Conservation (phyloP, 805 yeast species). For the Nakazawaea wyomingensis region DNA sequence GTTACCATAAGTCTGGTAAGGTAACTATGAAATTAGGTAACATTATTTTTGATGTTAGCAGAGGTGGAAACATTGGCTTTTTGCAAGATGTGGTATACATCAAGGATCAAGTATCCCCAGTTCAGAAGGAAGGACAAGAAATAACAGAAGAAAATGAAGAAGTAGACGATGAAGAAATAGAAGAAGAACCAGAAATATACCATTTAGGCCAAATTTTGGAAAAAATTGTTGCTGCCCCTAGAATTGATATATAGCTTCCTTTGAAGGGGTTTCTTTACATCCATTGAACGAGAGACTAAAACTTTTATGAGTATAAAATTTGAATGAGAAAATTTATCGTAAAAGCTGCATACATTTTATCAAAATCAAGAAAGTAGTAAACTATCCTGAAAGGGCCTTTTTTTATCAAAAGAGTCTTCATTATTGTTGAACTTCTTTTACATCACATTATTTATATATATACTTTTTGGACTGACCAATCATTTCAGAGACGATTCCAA, state of each 20-base stretch:
- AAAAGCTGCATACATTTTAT: no score
- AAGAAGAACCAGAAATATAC: slow-evolving; percentile 35
- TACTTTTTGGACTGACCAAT: no score
- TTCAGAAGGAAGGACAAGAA: slow-evolving; percentile 18
- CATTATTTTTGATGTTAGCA: slow-evolving; percentile 58
- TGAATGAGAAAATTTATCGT: no score
- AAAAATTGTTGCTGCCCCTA: slow-evolving; percentile 57
- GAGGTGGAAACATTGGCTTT: slow-evolving; percentile 66
- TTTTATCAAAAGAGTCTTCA: no score
- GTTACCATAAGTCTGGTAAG: slow-evolving; percentile 81
- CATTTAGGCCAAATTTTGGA: slow-evolving; percentile 51
- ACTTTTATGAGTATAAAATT: no score
- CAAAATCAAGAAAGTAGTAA: no score
- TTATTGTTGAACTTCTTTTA: no score
- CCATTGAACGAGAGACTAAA: no score
- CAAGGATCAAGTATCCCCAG: slow-evolving; percentile 16
- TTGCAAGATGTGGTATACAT: slow-evolving; percentile 60
- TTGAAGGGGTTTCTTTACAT: no score
- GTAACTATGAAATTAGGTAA: slow-evolving; percentile 71
- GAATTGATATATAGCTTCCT: slow-evolving; percentile 20
- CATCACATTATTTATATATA: no score
- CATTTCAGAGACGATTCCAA: slow-evolving; percentile 12
- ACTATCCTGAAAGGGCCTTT: no score
- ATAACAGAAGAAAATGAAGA: slow-evolving; percentile 41
- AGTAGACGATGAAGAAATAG: slow-evolving; percentile 35